Percentiles rank a stretch among this genome's conserved stretches.
Conservation (phyloP, 106 monocot genomes). For the Dendrobium catenatum region DNA sequence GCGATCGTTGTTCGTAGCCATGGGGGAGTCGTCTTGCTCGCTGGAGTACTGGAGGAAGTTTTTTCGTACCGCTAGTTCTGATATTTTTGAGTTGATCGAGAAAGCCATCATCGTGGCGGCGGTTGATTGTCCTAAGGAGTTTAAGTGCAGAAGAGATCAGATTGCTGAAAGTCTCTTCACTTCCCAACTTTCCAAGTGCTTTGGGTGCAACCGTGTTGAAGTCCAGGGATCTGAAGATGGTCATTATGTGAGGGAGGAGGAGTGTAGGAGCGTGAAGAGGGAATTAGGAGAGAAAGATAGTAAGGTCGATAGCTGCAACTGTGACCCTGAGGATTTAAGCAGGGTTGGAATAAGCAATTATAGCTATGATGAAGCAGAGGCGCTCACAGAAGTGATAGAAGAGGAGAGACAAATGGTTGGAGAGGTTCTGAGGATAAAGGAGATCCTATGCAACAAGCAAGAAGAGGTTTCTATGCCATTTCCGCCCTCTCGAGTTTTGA, state of each 20-base stretch:
- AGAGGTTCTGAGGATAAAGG: conserved; percentile 75
- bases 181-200: conserved; percentile 15
- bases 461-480: conserved; percentile 43
- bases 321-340: conserved; percentile 16
- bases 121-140: conserved; percentile 39
- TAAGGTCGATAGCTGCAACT: conserved; percentile 29
- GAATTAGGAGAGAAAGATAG: conserved; percentile 24
- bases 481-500: neutral
- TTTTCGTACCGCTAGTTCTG: conserved; percentile 39
- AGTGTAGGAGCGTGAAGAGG: conserved; percentile 11
- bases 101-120: conserved; percentile 65
- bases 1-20: neutral
- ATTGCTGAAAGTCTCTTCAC: conserved; percentile 48
- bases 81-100: conserved; percentile 68
- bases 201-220: conserved; percentile 27
- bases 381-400: conserved; percentile 73
- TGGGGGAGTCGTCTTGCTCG: neutral
- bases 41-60: conserved; percentile 61
- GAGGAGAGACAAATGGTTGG: conserved; percentile 46
- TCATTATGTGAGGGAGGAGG: conserved; percentile 18
- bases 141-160: conserved; percentile 37
- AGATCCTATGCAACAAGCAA: conserved; percentile 34
- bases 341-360: conserved; percentile 29
- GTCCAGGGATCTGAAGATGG: neutral
- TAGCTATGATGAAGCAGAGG: conserved; percentile 66